Percentiles rank a stretch among this genome's conserved stretches.
phyloP scores from a whole-genome alignment of 2,329 filamentous ascomycete genomes.

The Chaetomium globosum region DNA sequence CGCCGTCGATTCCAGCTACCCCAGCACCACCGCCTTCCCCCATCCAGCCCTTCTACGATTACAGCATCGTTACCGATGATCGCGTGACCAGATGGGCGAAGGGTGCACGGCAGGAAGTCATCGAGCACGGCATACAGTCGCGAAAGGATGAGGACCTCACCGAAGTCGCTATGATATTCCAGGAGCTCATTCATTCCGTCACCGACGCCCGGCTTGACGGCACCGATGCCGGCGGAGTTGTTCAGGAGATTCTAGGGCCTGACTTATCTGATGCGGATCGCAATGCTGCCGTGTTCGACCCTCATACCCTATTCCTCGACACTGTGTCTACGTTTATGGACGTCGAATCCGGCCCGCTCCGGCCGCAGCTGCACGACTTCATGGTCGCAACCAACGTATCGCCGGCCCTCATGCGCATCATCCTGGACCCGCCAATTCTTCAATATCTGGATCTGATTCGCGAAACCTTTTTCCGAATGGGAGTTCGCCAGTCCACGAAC shows the following conservation, averaged over 20 bases:
- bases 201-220: conserved; percentile 69
- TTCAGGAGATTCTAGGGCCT: conserved; percentile 72
- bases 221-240: conserved; percentile 67
- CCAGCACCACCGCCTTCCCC: conserved; percentile 36
- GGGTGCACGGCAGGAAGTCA: conserved; percentile 66
- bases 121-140: conserved; percentile 66
- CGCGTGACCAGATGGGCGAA: conserved; percentile 68
- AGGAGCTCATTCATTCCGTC: conserved; percentile 80
- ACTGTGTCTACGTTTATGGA: conserved; percentile 79
- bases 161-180: conserved; percentile 72
- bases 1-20: conserved; percentile 28
- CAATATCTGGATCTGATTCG: conserved; percentile 78
- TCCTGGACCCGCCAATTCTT: conserved; percentile 78
- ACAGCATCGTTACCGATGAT: conserved; percentile 74
- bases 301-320: conserved; percentile 76
- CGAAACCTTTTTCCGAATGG: conserved; percentile 79
- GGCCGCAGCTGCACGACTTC: conserved; percentile 63
- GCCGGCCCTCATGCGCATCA: conserved; percentile 71
- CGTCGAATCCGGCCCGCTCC: conserved; percentile 58
- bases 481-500: conserved; percentile 88
- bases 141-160: conserved; percentile 68
- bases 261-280: conserved; percentile 55
- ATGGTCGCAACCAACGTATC: conserved; percentile 73
- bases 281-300: conserved; percentile 58
- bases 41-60: conserved; percentile 59